Base-by-base conservation (phyloP, 2,329 filamentous ascomycete genomes). In the Hypoxylon sp. region DNA sequence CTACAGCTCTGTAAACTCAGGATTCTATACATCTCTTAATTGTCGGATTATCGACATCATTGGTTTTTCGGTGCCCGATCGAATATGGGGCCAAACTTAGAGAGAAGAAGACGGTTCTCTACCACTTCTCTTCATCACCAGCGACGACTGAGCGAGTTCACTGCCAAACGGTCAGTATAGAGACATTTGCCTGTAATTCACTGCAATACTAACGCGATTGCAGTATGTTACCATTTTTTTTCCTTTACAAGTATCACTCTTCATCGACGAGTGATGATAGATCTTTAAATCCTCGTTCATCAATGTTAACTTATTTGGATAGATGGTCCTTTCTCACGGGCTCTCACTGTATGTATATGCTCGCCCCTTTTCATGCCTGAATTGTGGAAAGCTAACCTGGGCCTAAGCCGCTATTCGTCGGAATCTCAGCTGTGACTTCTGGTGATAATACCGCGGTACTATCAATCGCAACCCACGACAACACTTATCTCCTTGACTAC, bases 401-500 rank as follows among this genome's bases (percentile, higher is more conserved):
- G 19, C 11, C 11, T n/a, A 29, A 84, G 81, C 78, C 78, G 4
- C 75, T 88, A 36, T 89, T 80, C 59, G 69, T 84, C 30, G 86
- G 86, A 45, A 80, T 88, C 23, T 83, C 86, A 3, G 80, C 81
- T 29, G 73, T 79, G 36, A 73, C 78, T 36, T 69, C 74, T 1
- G 73, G 80, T 21, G 74, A 80, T 49, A 73, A 75, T 41, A 77
- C 77, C 1, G 75, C 83, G 7, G 78, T 81, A 4, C 76, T 90
- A 16, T 84, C 86, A 9, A 74, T 91, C 37, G 87, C 87, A 3
- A 80, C 88, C 55, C 88, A 90, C 57, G 88, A 92, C 65, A 83
- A 83, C 4, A 86, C 86, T 3, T 92, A 92, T 66, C 82, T 88
- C 15, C 76, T 90, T 32, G 88, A 92, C 67, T 91, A 88, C 64